Conservation (phyloP, 345 rosid genomes). For the Salix brachista region DNA sequence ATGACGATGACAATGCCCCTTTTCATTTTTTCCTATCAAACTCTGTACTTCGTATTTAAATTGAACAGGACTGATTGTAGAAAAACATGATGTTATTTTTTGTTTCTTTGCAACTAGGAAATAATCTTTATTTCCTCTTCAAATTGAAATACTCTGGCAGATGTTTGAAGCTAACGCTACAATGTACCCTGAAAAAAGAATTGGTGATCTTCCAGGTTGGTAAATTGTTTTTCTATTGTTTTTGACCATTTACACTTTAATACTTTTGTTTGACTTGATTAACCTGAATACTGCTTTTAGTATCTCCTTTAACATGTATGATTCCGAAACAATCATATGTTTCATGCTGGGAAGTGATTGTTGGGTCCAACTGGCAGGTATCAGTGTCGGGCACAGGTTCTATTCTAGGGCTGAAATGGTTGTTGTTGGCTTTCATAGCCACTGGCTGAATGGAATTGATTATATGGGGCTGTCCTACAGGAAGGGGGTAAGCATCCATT, state of each 20-base stretch:
- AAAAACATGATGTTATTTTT: background rate
- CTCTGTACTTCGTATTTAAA: background rate
- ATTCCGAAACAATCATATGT: background rate
- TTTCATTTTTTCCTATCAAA: background rate
- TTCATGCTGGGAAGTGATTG: background rate
- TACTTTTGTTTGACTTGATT: background rate
- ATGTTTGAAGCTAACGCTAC: constrained; percentile 42
- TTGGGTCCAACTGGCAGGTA: constrained; percentile 44
- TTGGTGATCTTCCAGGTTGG: constrained; percentile 80
- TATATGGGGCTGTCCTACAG: constrained; percentile 60
- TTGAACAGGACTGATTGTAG: background rate
- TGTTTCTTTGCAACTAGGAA: background rate
- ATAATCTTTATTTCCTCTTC: background rate
- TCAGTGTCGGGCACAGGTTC: constrained; percentile 80
- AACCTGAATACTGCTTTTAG: background rate
- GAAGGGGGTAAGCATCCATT: constrained; percentile 39
- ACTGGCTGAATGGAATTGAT: constrained; percentile 95
- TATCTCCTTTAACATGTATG: background rate
- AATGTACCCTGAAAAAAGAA: constrained; percentile 52
- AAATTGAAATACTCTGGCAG: constrained; percentile 32
- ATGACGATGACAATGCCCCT: background rate
- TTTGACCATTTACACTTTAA: background rate
- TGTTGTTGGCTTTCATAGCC: constrained; percentile 80
- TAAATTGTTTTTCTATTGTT: constrained; percentile 4
- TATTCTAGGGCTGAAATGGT: constrained; percentile 94